Evolutionary conservation across 1,139 yeast species (phyloP), one percentile per base, ranked within the genome.

Genomic region (Saccharomyces hybrid): DNA sequence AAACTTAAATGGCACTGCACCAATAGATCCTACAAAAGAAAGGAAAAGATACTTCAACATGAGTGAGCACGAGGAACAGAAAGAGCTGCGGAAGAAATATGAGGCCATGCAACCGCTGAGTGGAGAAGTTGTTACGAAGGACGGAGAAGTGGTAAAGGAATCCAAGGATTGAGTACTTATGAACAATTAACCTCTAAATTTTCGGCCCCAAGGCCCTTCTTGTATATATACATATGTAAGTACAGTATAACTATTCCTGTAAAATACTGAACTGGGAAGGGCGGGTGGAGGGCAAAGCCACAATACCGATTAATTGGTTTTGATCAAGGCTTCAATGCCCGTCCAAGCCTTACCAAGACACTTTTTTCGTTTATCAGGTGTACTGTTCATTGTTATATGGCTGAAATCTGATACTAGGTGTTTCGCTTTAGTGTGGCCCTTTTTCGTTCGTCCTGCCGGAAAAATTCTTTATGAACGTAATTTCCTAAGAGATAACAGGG

Each of bases 21-120:
- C 32, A 28, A 32, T 51, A 27, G 69, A 68, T 12, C 60, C 67
- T 24, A 67, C 64, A 55, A 70, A 65, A 67, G 75, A 60, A 59
- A 73, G 57, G 51, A 74, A 75, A 62, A 81, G 78, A 60, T 65
- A 67, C 59, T 80, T 80, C 54, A 87, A 93, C 65, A 79, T 81
- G 54, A 74, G 78, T 50, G 97, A 90, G 62, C 95, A 90, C 69
- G 83, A 80, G 58, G 78, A 83, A 58, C 97, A 90, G 69, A 80
- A 81, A 66, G 79, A 79, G 63, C 78, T 89, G 63, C 77, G 82
- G 59, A 79, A 80, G 58, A 78, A 84, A 66, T 83, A 80, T 62
- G 84, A 84, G 55, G 72, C 78, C 57, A 67, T 81, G 11, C 97
- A 90, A 69, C 88, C 91, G 1, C 78, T 89, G 53, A 71, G 78